Percentiles rank a stretch among this genome's conserved stretches.
Conservation (phyloP, 345 rosid genomes). For the Corchorus olitorius region DNA sequence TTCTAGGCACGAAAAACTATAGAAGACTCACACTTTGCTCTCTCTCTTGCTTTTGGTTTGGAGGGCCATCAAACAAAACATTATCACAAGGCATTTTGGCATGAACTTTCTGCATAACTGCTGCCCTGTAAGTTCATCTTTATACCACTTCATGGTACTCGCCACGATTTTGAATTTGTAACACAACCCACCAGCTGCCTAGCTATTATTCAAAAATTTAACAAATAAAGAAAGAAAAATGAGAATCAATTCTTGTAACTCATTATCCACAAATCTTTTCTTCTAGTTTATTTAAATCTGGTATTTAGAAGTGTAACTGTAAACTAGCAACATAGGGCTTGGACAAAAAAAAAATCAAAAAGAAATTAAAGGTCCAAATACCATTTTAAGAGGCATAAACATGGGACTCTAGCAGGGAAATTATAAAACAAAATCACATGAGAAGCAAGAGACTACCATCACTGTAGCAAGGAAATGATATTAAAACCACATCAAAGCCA, state of each 20-base stretch:
- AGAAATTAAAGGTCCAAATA: background rate
- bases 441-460: background rate
- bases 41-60: too few species aligned
- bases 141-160: background rate
- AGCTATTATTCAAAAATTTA: background rate
- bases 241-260: background rate
- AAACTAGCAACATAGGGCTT: too few species aligned
- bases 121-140: background rate
- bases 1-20: background rate
- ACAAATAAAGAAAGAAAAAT: background rate
- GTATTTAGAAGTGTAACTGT: too few species aligned
- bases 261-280: background rate
- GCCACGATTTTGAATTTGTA: background rate
- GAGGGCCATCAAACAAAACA: background rate
- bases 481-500: background rate
- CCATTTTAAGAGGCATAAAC: background rate
- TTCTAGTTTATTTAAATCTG: background rate
- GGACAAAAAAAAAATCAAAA: background rate
- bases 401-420: background rate
- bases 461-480: too few species aligned
- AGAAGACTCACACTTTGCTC: background rate
- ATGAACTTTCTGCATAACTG: background rate
- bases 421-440: background rate
- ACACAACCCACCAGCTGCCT: background rate
- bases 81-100: background rate